Evolutionary conservation across 164 flowering plant genomes (phyloP), one percentile per base, ranked within the genome.

Genomic region (Brasenia schreberi): DNA sequence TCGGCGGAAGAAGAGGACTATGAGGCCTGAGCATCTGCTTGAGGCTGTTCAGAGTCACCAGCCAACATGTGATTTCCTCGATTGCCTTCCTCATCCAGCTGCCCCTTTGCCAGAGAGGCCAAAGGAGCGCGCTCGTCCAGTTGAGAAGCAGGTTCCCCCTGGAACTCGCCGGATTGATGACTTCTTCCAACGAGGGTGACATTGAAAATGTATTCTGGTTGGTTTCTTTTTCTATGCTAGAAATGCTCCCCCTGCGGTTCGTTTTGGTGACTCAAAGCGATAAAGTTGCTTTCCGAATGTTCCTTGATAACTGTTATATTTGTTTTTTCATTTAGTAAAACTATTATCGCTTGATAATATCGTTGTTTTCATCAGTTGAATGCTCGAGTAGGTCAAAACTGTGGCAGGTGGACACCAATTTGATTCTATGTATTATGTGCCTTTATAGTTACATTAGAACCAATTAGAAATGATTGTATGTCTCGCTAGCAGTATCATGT

Each of bases 61-160:
- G 18, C 90, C 97, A 52, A 91, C 86, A 18, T 70, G 73, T 42
- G 95, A 87, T 77, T 94, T 94, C 74, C 85, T 94, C 71, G 97
- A 94, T 63, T 85, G 84, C 43, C 88, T 94, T 27, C 92, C 94
- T 0, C 42, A 33, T 71, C 84, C 85, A 0, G 33, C 77, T 0
- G 72, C 73, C 19, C 68, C 6, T 42, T 68, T 67, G 14, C 23
- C 68, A 5, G 10, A 79, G 59, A 70, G 62, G 7, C 42, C 77
- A n/a, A 23, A 61, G 63, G 33, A 23, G 18, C 27, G 63, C 33
- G 3, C 10, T n/a, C 27, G 9, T 18, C 10, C 23, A n/a, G 70
- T 23, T 16, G 81, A 81, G 23, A 79, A 81, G 59, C 74, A 79
- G 0, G 74, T 68, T 42, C 86, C 85, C 0, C 71, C 75, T 12